A percentile compares a stretch with the other conserved stretches of the same genome.
Conservation (phyloP, 2,329 filamentous ascomycete species). For the Penicillium corylophilum region DNA sequence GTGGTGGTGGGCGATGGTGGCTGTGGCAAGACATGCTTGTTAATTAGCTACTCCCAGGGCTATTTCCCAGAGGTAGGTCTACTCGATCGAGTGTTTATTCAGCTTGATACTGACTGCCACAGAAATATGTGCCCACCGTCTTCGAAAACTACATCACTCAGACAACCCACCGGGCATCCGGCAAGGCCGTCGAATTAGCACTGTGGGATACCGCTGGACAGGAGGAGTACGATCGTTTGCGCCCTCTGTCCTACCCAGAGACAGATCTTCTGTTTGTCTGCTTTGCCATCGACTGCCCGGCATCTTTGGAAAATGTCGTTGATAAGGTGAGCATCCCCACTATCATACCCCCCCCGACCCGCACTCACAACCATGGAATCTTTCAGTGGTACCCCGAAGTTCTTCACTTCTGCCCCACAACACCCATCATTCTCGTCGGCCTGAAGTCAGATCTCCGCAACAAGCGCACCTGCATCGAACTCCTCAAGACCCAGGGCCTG, state of each 20-base stretch:
- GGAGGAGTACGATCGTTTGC: constrained; percentile 95
- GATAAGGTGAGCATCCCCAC: constrained; percentile 72
- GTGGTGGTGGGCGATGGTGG: constrained; percentile 97
- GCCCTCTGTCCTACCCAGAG: constrained; percentile 95
- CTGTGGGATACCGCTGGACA: constrained; percentile 98
- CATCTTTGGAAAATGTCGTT: constrained; percentile 96
- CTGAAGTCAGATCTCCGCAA: constrained; percentile 94
- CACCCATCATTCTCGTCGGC: constrained; percentile 89
- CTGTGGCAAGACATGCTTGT: constrained; percentile 95
- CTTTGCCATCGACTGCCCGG: constrained; percentile 98
- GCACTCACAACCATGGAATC: background rate
- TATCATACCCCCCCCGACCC: background rate
- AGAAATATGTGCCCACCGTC: constrained; percentile 99
- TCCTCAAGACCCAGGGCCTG: constrained; percentile 95
- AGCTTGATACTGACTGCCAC: background rate
- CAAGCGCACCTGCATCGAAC: constrained; percentile 96
- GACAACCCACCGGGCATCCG: constrained; percentile 79
- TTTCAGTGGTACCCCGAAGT: constrained; percentile 96
- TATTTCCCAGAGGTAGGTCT: constrained; percentile 91
- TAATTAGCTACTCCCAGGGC: constrained; percentile 98
- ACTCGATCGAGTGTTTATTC: no score
- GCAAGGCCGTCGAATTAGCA: constrained; percentile 93
- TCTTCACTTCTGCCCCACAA: constrained; percentile 97
- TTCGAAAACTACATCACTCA: constrained; percentile 99
- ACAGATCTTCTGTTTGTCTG: constrained; percentile 98